phyloP scores from a whole-genome alignment of 805 yeast species.

The Kurtzmaniella cleridarum region DNA sequence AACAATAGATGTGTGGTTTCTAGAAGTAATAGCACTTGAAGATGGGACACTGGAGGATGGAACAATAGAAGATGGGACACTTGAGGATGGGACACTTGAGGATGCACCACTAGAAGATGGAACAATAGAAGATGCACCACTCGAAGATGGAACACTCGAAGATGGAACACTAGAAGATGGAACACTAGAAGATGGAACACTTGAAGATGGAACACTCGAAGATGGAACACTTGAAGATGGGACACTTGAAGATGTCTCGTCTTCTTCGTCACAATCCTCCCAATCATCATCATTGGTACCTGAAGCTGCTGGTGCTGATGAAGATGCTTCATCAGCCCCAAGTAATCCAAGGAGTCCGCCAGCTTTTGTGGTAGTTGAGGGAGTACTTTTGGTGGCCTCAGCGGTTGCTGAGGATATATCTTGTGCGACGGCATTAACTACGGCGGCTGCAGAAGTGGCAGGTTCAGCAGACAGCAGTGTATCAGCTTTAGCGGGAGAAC shows the following conservation, averaged over 20 bases:
- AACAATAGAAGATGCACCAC: slow-evolving; percentile 1
- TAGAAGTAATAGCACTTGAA: not conserved
- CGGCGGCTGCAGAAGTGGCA: slow-evolving; percentile 2
- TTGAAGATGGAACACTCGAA: slow-evolving; percentile 1
- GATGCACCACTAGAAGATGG: slow-evolving; percentile 2
- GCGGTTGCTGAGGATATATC: slow-evolving; percentile 4
- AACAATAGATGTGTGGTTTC: not conserved
- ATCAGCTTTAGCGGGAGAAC: slow-evolving; percentile 3
- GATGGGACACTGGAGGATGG: slow-evolving; percentile 3
- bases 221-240: not conserved
- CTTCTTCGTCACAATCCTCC: not conserved
- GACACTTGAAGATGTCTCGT: not conserved
- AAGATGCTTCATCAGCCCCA: slow-evolving; percentile 2
- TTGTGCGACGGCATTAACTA: slow-evolving; percentile 2
- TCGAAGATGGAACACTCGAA: not conserved
- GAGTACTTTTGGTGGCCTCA: slow-evolving; percentile 5
- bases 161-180: slow-evolving; percentile 3
- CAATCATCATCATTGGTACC: not conserved
- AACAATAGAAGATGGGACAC: slow-evolving; percentile 4
- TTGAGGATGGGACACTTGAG: slow-evolving; percentile 1
- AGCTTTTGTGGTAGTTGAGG: slow-evolving; percentile 2
- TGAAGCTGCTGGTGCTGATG: slow-evolving; percentile 1
- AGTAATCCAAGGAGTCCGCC: slow-evolving; percentile 1
- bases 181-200: slow-evolving; percentile 3
- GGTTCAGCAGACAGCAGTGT: slow-evolving; percentile 4